Evolutionary conservation across 1,284 basidiomycete species (phyloP), one percentile per base, ranked within the genome.

Genomic region (Austroboletus olivaceoglutinosus): DNA sequence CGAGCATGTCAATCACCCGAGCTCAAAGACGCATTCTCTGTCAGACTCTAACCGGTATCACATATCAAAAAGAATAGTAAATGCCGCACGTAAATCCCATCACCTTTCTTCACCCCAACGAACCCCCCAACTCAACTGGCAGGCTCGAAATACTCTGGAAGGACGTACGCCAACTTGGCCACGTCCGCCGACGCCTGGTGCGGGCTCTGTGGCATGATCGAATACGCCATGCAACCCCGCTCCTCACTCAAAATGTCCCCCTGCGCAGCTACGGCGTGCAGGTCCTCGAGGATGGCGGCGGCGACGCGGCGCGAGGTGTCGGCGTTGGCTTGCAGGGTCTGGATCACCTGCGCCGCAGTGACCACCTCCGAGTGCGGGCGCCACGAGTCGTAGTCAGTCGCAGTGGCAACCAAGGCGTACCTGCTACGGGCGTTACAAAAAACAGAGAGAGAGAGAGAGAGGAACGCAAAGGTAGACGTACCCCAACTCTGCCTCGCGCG

Each of bases 401-500:
- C 82, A 1, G 93, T 97, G 52, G 92, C 92, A 58, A 97, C 86
- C 45, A 97, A 79, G 1, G 89, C 90, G 67, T 95, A 96, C 65
- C 92, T 58, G n/a, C 3, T 27, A 5, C 6, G n/a, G n/a, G 18
- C 7, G 39, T 29, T 31, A 9, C 37, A 23, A 22, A 5, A 9
- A 19, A 18, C 11, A 16, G 21, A 16, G 13, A 31, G 19, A 29
- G 38, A 5, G 11, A 25, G 19, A 18, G 18, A 36, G 7, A 36
- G 25, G 7, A 19, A 12, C 18, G n/a, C 31, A 19, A 36, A 19
- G 16, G 18, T n/a, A n/a, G 18, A n/a, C 34, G 34, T 55, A 93
- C 92, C 89, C 87, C 16, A 99, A 70, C 72, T 99, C 96, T 2
- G 93, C 93, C 73, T 99, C 96, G 23, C 95, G 76, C 3, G 96